phyloP scores from a whole-genome alignment of 208 protist species.

The Naegleria gruberi region DNA sequence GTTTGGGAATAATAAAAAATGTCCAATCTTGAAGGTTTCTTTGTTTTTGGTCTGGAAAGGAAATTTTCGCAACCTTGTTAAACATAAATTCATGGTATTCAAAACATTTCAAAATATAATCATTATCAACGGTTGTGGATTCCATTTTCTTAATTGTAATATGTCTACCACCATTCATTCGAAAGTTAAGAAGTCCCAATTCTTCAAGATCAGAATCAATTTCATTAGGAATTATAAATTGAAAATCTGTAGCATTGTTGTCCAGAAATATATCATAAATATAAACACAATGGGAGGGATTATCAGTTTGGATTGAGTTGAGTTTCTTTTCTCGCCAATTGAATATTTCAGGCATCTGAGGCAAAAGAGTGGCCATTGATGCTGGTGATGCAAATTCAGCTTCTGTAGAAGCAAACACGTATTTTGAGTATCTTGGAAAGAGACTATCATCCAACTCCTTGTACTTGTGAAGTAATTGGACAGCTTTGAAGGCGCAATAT shows the following conservation, averaged over 20 bases:
- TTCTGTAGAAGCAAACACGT: too few species aligned
- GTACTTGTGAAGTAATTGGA: not conserved
- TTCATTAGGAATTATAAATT: not conserved
- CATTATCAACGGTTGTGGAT: not conserved
- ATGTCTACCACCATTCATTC: not conserved
- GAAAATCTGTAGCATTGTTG: not conserved
- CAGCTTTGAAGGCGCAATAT: not conserved
- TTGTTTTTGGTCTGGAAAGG: not conserved
- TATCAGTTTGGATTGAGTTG: not conserved
- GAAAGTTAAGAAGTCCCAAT: not conserved
- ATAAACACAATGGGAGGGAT: not conserved
- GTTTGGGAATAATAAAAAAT: not conserved
- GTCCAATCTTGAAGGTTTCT: not conserved
- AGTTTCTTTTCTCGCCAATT: not conserved
- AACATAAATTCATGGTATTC: not conserved
- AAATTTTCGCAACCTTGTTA: not conserved
- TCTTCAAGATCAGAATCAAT: not conserved
- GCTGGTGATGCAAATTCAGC: not conserved
- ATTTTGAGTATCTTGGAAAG: not conserved
- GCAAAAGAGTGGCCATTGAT: not conserved
- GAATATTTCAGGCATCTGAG: not conserved
- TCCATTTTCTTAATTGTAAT: not conserved
- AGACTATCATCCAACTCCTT: not conserved
- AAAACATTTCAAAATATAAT: not conserved
- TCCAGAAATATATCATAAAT: not conserved